These are phyloP conservation scores for Cicer chorassanicum DNA, from an alignment of 306 rosid species.

Conservation along the genomic window DNA sequence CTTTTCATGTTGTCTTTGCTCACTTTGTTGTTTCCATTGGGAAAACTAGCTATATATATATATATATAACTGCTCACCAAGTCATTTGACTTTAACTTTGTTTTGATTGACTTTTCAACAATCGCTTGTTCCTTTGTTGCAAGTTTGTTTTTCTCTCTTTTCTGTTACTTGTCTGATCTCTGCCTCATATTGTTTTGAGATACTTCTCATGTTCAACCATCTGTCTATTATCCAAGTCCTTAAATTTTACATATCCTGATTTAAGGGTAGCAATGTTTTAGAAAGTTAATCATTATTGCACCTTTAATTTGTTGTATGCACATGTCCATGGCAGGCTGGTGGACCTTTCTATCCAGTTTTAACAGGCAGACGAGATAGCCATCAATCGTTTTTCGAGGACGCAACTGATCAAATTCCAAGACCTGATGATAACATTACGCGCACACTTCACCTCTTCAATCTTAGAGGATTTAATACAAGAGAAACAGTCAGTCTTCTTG, in stretches of 20 bases:
- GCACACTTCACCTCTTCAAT: constrained; percentile 62
- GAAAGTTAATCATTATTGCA: constrained; percentile 7
- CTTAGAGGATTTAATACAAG: constrained; percentile 75
- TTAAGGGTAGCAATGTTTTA: not conserved
- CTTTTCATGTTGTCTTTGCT: not conserved
- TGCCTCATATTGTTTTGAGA: not conserved
- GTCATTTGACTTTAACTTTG: not conserved
- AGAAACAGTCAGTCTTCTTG: constrained; percentile 91
- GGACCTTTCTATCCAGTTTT: constrained; percentile 85
- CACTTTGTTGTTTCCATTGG: not conserved
- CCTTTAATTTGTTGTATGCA: constrained; percentile 29
- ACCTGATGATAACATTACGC: constrained; percentile 67
- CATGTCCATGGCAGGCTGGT: constrained; percentile 63
- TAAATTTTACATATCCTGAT: not conserved
- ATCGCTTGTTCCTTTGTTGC: too few relatives aligned
- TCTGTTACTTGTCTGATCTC: not conserved
- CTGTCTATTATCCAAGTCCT: constrained; percentile 6
- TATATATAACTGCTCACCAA: not conserved
- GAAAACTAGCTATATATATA: constrained; percentile 17
- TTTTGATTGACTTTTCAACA: not conserved
- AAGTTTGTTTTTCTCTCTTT: not conserved
- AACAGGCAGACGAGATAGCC: constrained; percentile 79
- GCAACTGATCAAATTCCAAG: constrained; percentile 72
- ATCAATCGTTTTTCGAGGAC: constrained; percentile 55
- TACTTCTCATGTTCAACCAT: constrained; percentile 6